Evolutionary conservation across 1,284 basidiomycete genomes (phyloP).

Genomic region (Schizophyllum commune): DNA sequence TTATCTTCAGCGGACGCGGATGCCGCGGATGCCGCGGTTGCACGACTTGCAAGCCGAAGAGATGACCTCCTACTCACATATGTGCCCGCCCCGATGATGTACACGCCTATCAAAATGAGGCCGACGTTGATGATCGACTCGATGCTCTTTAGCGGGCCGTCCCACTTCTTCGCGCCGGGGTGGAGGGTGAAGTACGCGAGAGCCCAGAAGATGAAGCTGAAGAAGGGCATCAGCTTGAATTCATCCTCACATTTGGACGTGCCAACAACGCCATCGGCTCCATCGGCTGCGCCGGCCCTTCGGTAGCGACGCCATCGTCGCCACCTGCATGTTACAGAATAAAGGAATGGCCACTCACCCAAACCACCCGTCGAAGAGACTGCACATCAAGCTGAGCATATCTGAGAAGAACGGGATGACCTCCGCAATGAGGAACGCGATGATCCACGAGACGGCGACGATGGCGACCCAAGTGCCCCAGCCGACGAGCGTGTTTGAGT

Average conservation of each 20-base stretch:
- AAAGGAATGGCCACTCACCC: not conserved
- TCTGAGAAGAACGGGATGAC: conserved; percentile 42
- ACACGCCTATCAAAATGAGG: conserved; percentile 31
- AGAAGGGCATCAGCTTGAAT: not conserved
- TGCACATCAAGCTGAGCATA: conserved; percentile 38
- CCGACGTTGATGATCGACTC: conserved; percentile 35
- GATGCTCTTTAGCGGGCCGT: conserved; percentile 21
- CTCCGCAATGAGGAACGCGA: conserved; percentile 54
- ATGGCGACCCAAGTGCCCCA: conserved; percentile 56
- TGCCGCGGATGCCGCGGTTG: not conserved
- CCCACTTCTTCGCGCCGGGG: conserved; percentile 30
- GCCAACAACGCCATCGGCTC: no score
- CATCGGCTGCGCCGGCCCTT: no score
- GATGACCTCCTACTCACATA: conserved; percentile 32
- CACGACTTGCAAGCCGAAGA: not conserved
- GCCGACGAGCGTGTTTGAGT: conserved; percentile 47
- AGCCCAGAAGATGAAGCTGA: conserved; percentile 36
- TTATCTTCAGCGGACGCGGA: not conserved
- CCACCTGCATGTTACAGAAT: no score
- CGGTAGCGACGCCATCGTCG: no score
- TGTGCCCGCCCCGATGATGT: conserved; percentile 33
- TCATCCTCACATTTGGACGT: not conserved
- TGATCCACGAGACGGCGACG: conserved; percentile 45
- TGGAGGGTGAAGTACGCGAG: conserved; percentile 37
- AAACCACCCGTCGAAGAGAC: conserved; percentile 30